A percentile compares a stretch with the other conserved stretches of the same genome.
phyloP scores from a whole-genome alignment of 495 filamentous ascomycete species.

The Staphylotrichum longicolle region DNA sequence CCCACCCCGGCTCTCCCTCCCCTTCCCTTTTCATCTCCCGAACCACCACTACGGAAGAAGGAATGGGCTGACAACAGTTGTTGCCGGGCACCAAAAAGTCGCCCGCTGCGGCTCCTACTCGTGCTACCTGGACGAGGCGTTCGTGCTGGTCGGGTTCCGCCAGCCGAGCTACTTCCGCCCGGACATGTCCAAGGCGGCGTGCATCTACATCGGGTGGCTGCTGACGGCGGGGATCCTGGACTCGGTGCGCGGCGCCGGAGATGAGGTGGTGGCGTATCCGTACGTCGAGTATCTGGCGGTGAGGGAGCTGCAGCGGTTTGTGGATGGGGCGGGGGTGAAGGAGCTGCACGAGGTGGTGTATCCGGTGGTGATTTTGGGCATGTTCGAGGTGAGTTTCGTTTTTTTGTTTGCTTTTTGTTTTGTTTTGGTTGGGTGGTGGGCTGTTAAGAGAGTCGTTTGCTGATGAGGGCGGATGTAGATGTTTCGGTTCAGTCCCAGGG shows the following conservation, averaged over 20 bases:
- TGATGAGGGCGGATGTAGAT: not conserved
- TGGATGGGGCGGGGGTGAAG: not conserved
- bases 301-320: slow-evolving; percentile 3
- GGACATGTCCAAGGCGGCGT: slow-evolving; percentile 9
- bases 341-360: slow-evolving; percentile 9
- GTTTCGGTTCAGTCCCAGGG: slow-evolving; percentile 4
- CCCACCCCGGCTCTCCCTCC: no score
- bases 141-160: slow-evolving; percentile 6
- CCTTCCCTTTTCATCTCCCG: no score
- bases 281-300: slow-evolving; percentile 4
- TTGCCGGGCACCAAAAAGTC: not conserved
- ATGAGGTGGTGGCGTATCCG: not conserved
- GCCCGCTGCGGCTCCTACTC: slow-evolving; percentile 2
- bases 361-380: slow-evolving; percentile 4
- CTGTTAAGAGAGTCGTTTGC: not conserved
- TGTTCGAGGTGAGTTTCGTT: slow-evolving; percentile 2
- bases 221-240: slow-evolving; percentile 6
- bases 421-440: not conserved
- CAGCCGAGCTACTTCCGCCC: slow-evolving; percentile 10
- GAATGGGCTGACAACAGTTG: no score
- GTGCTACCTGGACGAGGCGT: slow-evolving; percentile 6
- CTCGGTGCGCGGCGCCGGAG: not conserved
- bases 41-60: no score
- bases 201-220: slow-evolving; percentile 11
- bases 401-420: not conserved